A percentile compares a stretch with the other conserved stretches of the same genome.
Conservation (phyloP, 345 rosid genomes). For the Acer yangbiense region DNA sequence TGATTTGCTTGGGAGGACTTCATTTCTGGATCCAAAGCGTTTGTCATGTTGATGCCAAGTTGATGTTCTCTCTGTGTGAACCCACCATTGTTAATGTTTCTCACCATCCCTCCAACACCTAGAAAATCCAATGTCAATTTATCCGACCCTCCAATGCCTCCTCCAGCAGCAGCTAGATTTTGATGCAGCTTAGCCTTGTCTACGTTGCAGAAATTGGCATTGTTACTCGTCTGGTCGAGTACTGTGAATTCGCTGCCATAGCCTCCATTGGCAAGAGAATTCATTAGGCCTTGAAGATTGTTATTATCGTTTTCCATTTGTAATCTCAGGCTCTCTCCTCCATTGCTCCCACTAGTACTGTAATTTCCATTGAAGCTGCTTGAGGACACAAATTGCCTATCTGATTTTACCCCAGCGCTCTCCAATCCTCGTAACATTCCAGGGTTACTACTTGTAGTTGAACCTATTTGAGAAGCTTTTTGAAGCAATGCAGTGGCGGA, state of each 20-base stretch:
- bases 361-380: conserved; percentile 27
- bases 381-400: conserved; percentile 4
- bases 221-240: background rate
- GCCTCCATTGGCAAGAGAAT: conserved; percentile 3
- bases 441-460: conserved; percentile 48
- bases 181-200: background rate
- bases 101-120: background rate
- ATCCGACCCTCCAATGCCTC: background rate
- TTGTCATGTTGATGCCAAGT: background rate
- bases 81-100: background rate
- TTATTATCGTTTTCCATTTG: background rate
- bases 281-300: background rate
- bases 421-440: conserved; percentile 60
- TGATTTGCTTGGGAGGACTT: background rate
- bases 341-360: conserved; percentile 1
- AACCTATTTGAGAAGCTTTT: conserved; percentile 88
- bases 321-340: conserved; percentile 1
- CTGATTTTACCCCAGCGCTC: conserved; percentile 22
- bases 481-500: conserved; percentile 89
- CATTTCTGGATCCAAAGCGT: background rate
- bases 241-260: background rate
- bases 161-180: background rate
- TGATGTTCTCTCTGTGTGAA: conserved; percentile 3
- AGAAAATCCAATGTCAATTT: background rate
- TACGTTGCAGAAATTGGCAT: background rate